Base-by-base conservation (phyloP, 495 filamentous ascomycete species). In the Geopyxis carbonaria region DNA sequence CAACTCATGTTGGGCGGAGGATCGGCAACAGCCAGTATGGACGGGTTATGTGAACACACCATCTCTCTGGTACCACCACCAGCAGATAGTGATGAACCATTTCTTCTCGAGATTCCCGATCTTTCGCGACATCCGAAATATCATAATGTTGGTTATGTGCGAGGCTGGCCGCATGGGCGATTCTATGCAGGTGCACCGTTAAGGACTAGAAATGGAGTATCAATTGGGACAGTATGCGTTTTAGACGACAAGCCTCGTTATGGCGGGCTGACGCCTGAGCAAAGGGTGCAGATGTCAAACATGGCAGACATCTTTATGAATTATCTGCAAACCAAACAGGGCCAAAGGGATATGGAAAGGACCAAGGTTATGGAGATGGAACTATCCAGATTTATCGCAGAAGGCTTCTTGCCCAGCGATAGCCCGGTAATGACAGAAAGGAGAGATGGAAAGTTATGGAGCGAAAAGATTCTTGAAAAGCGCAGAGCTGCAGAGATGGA, bases 181-280 rank as follows among this genome's bases (percentile, higher is more conserved):
- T 80, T 75, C 52, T 80, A 79, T 44, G 72, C 70, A 5, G 75
- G 70, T 10, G 72, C 73, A 1, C 74, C 76, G 0, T 64, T 87
- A 19, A 68, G 75, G 3, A 80, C 75, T 0, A 71, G 69, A 4
- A 67, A 64, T 8, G 75, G 72, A 7, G 69, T 80, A 48, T 73
- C 76, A 19, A 75, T 86, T 45, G 80, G 80, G 18, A 75, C 69
- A 13, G 64, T 81, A 32, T 80, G 75, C 38, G 62, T 82, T 9
- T 49, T 80, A 4, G 78, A 83, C 49, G 61, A 68, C 23, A 56
- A 60, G 22, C 66, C 70, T 5, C 59, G 65, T 6, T 44, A 48
- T 7, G 46, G 62, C 4, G 61, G 61, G 2, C 45, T 69, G 6
- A 48, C 35, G 11, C 43, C 51, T 3, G 53, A 60, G 2, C 56